Conservation (phyloP, 2,329 filamentous ascomycete genomes). For the Penicillium sp. region DNA sequence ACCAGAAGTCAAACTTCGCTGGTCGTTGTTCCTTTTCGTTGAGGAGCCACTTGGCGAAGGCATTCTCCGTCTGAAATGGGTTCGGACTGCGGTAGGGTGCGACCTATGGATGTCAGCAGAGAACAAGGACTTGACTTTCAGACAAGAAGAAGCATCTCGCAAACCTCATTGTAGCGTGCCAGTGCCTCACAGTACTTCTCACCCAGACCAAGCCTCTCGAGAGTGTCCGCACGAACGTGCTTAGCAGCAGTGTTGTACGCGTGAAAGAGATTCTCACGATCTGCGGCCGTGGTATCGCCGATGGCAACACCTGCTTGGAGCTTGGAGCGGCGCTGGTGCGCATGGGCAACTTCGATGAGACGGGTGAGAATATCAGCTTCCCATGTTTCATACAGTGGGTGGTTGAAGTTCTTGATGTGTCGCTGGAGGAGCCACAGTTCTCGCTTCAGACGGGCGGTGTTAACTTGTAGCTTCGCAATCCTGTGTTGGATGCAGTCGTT, state of each 20-base stretch:
- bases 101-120: conserved; percentile 19
- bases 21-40: conserved; percentile 23
- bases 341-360: conserved; percentile 33
- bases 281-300: conserved; percentile 12
- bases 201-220: conserved; percentile 27
- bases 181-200: conserved; percentile 26
- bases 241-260: conserved; percentile 29
- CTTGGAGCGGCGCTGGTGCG: conserved; percentile 20
- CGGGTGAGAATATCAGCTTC: conserved; percentile 37
- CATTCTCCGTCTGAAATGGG: conserved; percentile 27
- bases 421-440: conserved; percentile 28
- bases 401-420: conserved; percentile 25
- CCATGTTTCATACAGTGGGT: conserved; percentile 32
- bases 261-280: conserved; percentile 19
- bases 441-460: conserved; percentile 20
- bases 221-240: conserved; percentile 21
- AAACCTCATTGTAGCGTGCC: conserved; percentile 30
- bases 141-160: neutral
- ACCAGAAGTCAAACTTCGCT: conserved; percentile 31
- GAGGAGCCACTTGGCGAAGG: conserved; percentile 34
- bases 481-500: conserved; percentile 28
- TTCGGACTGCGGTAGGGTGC: conserved; percentile 30
- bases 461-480: conserved; percentile 22
- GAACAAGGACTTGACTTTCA: neutral
- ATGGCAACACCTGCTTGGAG: conserved; percentile 22